Evolutionary conservation across 2,329 filamentous ascomycete genomes (phyloP).

Genomic region (Pyrenophora seminiperda): DNA sequence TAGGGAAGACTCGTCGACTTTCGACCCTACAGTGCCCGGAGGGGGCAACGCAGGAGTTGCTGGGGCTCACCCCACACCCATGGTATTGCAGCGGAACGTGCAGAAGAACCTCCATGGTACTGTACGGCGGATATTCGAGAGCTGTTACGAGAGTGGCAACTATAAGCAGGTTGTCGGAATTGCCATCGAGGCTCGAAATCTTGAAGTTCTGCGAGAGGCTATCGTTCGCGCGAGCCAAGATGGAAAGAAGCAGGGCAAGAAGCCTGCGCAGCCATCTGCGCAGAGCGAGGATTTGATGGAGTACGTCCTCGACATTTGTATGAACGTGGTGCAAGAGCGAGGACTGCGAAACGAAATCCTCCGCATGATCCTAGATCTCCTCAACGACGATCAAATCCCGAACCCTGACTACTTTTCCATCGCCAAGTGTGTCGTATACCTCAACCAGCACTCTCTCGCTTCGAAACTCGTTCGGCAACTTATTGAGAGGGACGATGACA

Average conservation of each 20-base stretch:
- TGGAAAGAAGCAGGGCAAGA: slow-evolving; percentile 70
- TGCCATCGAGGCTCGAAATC: slow-evolving; percentile 89
- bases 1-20: slow-evolving; percentile 70
- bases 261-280: slow-evolving; percentile 58
- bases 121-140: slow-evolving; percentile 88
- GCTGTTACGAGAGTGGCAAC: slow-evolving; percentile 80
- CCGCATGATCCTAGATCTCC: slow-evolving; percentile 88
- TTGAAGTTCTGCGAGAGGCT: slow-evolving; percentile 82
- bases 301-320: slow-evolving; percentile 92
- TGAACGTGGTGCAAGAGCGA: slow-evolving; percentile 96
- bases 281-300: slow-evolving; percentile 94
- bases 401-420: slow-evolving; percentile 97
- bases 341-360: slow-evolving; percentile 83
- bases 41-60: slow-evolving; percentile 61
- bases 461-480: slow-evolving; percentile 83
- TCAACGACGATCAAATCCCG: slow-evolving; percentile 90
- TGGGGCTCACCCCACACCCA: slow-evolving; percentile 60
- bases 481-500: slow-evolving; percentile 76
- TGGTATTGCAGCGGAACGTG: slow-evolving; percentile 74
- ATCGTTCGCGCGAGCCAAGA: slow-evolving; percentile 90
- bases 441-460: slow-evolving; percentile 89
- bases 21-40: slow-evolving; percentile 61
- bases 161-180: slow-evolving; percentile 98
- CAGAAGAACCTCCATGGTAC: slow-evolving; percentile 80
- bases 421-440: slow-evolving; percentile 94